Base-by-base conservation (phyloP, 2,329 filamentous ascomycete genomes). In the Fusarium fracticaudum region DNA sequence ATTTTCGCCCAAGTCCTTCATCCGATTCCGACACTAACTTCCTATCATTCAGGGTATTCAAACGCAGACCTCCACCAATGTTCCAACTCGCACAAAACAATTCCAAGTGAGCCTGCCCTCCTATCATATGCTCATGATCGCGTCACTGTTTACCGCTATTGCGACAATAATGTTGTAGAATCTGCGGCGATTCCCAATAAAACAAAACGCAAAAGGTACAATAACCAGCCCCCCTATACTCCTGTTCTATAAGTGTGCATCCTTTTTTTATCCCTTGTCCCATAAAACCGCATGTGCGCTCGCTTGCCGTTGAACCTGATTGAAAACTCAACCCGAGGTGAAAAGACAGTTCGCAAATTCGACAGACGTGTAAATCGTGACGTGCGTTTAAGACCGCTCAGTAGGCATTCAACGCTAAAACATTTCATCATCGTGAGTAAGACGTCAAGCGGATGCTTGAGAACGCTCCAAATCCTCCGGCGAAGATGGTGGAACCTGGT, bases 181-280 rank as follows among this genome's bases (percentile, higher is more conserved):
- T 60, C 59, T 41, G 43, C 60, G 44, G 43, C 60, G 48, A 41
- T 58, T 59, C 53, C 43, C 40, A 67, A 50, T 57, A 67, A 69
- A 43, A 71, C 51, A 58, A 74, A 67, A 58, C 45, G 66, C 48
- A 71, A 50, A 57, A 67, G 67, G 67, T 64, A 40, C 64, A 67
- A 45, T 44, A 62, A 69, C 71, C 57, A 51, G 47, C 35, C 31
- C 44, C 29, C 67, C 55, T 44, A 40, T 74, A 74, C 71, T 74
- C 72, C 72, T 74, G 15, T 72, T 74, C 71, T 74, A 74, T 74
- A 54, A 67, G 59, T 69, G 45, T 69, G 64, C 51, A 72, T 69
- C 67, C 45, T 59, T 64, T 74, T 74, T 54, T 74, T 47, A 45
- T 62, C 22, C 50, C 57, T n/a, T 41, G 47, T 64, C 48, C 68